These are phyloP conservation scores for Psophocarpus tetragonolobus DNA, from an alignment of 306 rosid species.

Conservation along the genomic window DNA sequence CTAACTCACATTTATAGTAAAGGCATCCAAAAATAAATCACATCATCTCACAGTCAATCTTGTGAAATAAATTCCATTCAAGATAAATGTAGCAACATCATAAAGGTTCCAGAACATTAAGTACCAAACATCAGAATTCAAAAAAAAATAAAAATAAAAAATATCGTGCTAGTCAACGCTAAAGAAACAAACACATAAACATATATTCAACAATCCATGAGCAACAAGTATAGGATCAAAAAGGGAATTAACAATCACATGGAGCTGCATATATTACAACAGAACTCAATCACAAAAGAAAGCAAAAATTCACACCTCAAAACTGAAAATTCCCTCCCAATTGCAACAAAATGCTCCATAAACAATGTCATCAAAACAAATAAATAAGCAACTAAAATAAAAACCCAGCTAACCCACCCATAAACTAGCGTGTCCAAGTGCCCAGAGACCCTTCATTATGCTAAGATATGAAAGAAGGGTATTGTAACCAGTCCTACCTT, in stretches of 20 bases:
- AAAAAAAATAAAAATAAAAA: neutral
- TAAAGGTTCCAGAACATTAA: neutral
- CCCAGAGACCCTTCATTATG: too few relatives aligned
- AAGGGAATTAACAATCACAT: neutral
- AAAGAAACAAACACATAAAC: neutral
- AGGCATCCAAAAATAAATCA: too few relatives aligned
- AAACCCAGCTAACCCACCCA: neutral
- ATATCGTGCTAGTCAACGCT: neutral
- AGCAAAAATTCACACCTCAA: neutral
- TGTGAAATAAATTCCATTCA: too few relatives aligned
- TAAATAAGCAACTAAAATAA: neutral
- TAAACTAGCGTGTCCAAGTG: too few relatives aligned
- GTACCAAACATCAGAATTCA: neutral
- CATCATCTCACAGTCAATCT: too few relatives aligned
- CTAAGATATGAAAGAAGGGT: too few relatives aligned
- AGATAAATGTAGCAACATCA: neutral
- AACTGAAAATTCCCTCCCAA: neutral
- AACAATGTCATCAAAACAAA: neutral
- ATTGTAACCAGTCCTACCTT: too few relatives aligned
- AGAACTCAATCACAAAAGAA: neutral
- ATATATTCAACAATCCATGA: conserved; percentile 1
- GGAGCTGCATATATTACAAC: neutral
- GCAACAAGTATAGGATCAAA: neutral
- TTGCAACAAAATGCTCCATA: conserved; percentile 12
- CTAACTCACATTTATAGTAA: too few relatives aligned